Conservation (phyloP, 345 rosid genomes). For the Linum tenue region DNA sequence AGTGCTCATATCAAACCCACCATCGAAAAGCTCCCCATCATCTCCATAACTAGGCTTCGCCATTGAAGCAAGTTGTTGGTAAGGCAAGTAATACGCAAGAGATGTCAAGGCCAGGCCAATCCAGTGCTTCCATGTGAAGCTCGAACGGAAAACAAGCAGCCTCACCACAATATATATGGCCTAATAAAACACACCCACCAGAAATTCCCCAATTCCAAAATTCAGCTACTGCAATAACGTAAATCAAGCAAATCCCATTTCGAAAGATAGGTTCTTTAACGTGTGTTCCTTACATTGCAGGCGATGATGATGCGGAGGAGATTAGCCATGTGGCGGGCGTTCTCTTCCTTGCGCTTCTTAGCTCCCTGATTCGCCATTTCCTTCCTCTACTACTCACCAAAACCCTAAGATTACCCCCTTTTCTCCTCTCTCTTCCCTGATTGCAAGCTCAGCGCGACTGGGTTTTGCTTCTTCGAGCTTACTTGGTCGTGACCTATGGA, state of each 20-base stretch:
- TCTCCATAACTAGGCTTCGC: conserved; percentile 58
- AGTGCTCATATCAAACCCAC: conserved; percentile 78
- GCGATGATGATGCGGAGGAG: conserved; percentile 58
- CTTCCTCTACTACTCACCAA: background rate
- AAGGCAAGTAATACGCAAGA: conserved; percentile 53
- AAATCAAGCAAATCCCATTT: background rate
- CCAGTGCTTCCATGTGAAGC: conserved; percentile 80
- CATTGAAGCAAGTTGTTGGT: conserved; percentile 63
- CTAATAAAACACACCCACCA: conserved; percentile 25
- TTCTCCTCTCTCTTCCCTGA: too few relatives aligned
- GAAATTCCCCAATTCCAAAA: background rate
- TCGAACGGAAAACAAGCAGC: conserved; percentile 49
- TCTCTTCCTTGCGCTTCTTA: conserved; percentile 85
- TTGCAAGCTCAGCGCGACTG: too few relatives aligned
- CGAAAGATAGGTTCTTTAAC: too few relatives aligned
- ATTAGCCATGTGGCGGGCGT: conserved; percentile 63
- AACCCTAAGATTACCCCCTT: too few relatives aligned
- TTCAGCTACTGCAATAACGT: too few relatives aligned
- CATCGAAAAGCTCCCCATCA: conserved; percentile 80
- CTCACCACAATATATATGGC: conserved; percentile 58
- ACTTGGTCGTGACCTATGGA: too few relatives aligned
- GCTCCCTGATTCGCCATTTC: conserved; percentile 92
- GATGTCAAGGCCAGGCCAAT: conserved; percentile 60
- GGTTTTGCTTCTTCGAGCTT: too few relatives aligned
- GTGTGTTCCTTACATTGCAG: conserved; percentile 38